Base-by-base conservation (phyloP, 305 asterid species). In the Lippia alba region DNA sequence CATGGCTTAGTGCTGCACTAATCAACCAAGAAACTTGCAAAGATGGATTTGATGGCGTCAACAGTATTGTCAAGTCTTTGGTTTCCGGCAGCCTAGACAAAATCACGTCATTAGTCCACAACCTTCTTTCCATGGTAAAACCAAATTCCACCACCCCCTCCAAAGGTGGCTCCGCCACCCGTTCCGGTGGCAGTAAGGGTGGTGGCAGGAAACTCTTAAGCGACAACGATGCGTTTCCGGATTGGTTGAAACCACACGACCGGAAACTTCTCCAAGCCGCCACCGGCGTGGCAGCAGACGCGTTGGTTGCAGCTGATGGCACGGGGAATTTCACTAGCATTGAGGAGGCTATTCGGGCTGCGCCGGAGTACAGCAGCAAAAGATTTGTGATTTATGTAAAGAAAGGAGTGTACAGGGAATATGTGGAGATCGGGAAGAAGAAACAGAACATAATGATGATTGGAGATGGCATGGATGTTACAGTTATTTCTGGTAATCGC, bases 21-120 rank as follows among this genome's bases (percentile, higher is more conserved):
- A 62, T 67, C 39, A 94, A 90, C 73, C 96, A 88, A 81, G 95
- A 88, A 78, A 94, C 98, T 3, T 94, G 99, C 85, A 40, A 69
- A 14, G 94, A 94, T 49, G 98, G 99, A n/a, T 88, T 94, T 24
- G 91, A 84, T 0, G 96, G 90, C 16, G 85, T 92, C 14, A 79
- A 84, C 60, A 60, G 77, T 36, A 57, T 82, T 7, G 74, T 87
- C 69, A 79, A 81, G 55, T 65, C 19, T 44, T 17, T 84, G 36
- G 79, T 90, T 0, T 77, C 84, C 19, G 82, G 76, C 12, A 70
- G 79, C 83, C 74, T 91, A 1, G 80, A 79, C 79, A 79, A 85
- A 64, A 72, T 84, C n/a, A 49, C 90, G 14, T 61, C 92, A 6
- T 71, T 81, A 17, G 81, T 88, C 57, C 53, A 48, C 0, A 61